Evolutionary conservation across 2,329 filamentous ascomycete species (phyloP).

Genomic region (Fusarium domesticum): DNA sequence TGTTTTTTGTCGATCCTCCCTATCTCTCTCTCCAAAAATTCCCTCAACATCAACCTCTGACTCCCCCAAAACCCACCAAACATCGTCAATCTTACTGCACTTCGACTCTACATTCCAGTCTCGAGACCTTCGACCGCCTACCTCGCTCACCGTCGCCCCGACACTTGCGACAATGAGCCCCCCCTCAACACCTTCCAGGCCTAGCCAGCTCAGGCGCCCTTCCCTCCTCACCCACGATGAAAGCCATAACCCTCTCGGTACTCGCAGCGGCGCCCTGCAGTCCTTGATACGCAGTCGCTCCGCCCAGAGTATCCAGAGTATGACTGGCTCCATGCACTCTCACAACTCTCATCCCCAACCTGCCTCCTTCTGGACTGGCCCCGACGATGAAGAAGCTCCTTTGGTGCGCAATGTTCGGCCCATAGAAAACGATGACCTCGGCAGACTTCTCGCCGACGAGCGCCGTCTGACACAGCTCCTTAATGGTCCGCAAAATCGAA

Average conservation of each 20-base stretch:
- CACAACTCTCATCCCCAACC: constrained; percentile 13
- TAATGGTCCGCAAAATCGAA: constrained; percentile 70
- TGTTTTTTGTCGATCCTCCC: too few relatives aligned
- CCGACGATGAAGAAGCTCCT: constrained; percentile 35
- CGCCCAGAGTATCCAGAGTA: constrained; percentile 32
- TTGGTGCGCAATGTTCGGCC: constrained; percentile 20
- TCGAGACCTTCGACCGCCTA: neutral
- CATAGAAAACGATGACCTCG: constrained; percentile 43
- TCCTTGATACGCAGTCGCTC: constrained; percentile 41
- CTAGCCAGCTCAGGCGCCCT: constrained; percentile 30
- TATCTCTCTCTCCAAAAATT: too few relatives aligned
- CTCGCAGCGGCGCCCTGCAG: constrained; percentile 38
- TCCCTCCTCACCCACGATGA: constrained; percentile 36
- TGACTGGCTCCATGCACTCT: constrained; percentile 25
- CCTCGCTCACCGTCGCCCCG: too few relatives aligned
- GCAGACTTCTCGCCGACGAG: constrained; percentile 50
- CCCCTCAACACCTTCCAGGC: constrained; percentile 28
- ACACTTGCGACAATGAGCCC: constrained; percentile 29
- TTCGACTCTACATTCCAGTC: neutral
- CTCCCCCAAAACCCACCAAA: neutral
- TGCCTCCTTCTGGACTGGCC: constrained; percentile 23
- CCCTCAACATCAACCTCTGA: too few relatives aligned
- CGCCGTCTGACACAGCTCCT: constrained; percentile 58
- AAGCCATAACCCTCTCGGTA: constrained; percentile 34
- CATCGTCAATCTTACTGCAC: neutral